Evolutionary conservation across 2,329 filamentous ascomycete genomes (phyloP), one percentile per base, ranked within the genome.

Genomic region (Aspergillus awamori): DNA sequence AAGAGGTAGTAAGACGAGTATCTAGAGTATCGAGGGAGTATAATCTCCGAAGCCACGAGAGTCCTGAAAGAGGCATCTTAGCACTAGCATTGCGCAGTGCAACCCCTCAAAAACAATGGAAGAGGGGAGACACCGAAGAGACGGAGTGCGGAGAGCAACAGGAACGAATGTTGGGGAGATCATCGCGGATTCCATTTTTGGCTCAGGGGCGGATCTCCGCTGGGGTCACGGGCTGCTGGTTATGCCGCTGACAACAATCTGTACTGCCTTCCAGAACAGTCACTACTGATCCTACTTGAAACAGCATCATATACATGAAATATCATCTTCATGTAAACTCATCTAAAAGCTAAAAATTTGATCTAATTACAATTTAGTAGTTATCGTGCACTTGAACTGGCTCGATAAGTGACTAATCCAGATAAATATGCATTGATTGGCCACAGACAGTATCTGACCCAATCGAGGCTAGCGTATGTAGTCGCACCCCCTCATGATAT

Each of bases 1-100:
- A 87, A 10, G 91, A 84, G 56, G 84, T 89, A 28, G 88, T 89
- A 76, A 96, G 88, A 64, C 89, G 86, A 58, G 87, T 89, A 76
- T 91, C 89, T 67, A 91, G 83, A 22, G 87, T 90, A 69, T 89
- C 86, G 59, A 88, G 82, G 59, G 86, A 86, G 75, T 88, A 89
- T 20, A 89, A 76, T 65, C 80, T 80, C 69, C 80, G 79, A 58
- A 86, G 67, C 72, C 79, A 82, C 62, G 76, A 72, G 57, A 84
- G 70, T 58, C 77, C 70, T 70, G 70, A 72, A 45, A 26, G 28
- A 65, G 78, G 79, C 79, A 82, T 82, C 67, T 74, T 76, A 66
- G 60, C 67, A 62, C 56, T 68, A 67, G 69, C 76, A 78, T 75
- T 57, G 65, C 68, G 67, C 53, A 59, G 59, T 62, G 57, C 47